Evolutionary conservation across 2,329 filamentous ascomycete species (phyloP).

Genomic region (Amesomyces nigricolor): DNA sequence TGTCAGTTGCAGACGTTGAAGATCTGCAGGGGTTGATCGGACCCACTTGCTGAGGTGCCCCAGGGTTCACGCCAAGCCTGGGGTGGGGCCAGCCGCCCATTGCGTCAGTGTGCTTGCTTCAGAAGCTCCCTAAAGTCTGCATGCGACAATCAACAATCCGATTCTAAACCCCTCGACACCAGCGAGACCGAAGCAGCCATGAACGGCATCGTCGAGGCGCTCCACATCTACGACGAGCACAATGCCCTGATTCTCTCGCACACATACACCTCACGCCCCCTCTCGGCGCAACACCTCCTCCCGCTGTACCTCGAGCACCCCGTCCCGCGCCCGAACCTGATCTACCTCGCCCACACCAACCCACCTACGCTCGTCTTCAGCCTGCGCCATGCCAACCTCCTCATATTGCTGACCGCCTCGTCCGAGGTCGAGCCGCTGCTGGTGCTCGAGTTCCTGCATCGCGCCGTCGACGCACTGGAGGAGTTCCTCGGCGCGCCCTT

Average conservation of each 20-base stretch:
- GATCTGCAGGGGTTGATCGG: neutral
- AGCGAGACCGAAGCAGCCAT: slow-evolving; percentile 40
- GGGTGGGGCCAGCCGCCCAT: slow-evolving; percentile 4
- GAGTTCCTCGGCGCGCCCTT: slow-evolving; percentile 89
- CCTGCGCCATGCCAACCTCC: slow-evolving; percentile 76
- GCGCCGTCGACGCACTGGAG: slow-evolving; percentile 85
- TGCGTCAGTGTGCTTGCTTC: slow-evolving; percentile 24
- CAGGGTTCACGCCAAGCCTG: no score
- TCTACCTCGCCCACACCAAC: slow-evolving; percentile 75
- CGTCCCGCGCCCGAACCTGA: slow-evolving; percentile 72
- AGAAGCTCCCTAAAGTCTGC: neutral
- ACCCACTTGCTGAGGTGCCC: neutral
- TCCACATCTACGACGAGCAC: slow-evolving; percentile 96
- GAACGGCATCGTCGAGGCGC: slow-evolving; percentile 84
- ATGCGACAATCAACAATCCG: neutral
- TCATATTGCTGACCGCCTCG: slow-evolving; percentile 80
- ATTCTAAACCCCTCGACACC: neutral
- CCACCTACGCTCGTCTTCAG: slow-evolving; percentile 88
- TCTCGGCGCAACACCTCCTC: slow-evolving; percentile 68
- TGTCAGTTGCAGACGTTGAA: neutral
- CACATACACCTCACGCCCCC: slow-evolving; percentile 76
- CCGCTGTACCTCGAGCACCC: slow-evolving; percentile 83
- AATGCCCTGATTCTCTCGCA: slow-evolving; percentile 84
- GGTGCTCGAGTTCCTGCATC: slow-evolving; percentile 89
- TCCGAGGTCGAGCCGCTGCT: slow-evolving; percentile 83